These are phyloP conservation scores for Magnolia sinica DNA, from an alignment of 164 flowering plant genomes.

Conservation along the genomic window DNA sequence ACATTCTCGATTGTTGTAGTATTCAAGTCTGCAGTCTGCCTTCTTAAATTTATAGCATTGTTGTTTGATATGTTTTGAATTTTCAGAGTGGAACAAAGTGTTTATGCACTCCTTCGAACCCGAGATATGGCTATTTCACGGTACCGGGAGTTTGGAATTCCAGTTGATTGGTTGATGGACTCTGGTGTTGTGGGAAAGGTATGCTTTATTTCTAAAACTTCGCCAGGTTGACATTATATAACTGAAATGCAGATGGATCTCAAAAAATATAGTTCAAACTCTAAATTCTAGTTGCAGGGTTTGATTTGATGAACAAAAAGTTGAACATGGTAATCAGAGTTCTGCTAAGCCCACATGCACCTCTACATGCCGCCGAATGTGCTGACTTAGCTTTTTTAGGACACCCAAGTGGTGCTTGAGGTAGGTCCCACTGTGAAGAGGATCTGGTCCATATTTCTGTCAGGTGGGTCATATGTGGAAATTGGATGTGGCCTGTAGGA, in stretches of 20 bases:
- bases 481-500: background rate
- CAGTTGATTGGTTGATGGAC: slow-evolving; percentile 81
- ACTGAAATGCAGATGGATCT: background rate
- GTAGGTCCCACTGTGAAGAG: too few species aligned
- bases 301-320: background rate
- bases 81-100: slow-evolving; percentile 87
- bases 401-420: too few species aligned
- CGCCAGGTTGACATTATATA: background rate
- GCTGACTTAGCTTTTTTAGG: too few species aligned
- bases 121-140: slow-evolving; percentile 92
- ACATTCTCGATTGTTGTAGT: too few species aligned
- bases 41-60: background rate
- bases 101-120: slow-evolving; percentile 82
- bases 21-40: background rate
- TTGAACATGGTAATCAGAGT: background rate
- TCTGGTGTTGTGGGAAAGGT: slow-evolving; percentile 96
- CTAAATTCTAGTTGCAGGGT: background rate
- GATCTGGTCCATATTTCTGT: background rate
- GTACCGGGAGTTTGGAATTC: slow-evolving; percentile 85
- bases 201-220: slow-evolving; percentile 13
- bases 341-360: too few species aligned
- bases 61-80: slow-evolving; percentile 2
- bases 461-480: background rate
- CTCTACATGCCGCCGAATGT: background rate
- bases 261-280: background rate